A percentile compares a stretch with the other conserved stretches of the same genome.
Evolutionary conservation across 352 stramenopile genomes (phyloP).

Genomic region (Pilasporangium apinafurcum): DNA sequence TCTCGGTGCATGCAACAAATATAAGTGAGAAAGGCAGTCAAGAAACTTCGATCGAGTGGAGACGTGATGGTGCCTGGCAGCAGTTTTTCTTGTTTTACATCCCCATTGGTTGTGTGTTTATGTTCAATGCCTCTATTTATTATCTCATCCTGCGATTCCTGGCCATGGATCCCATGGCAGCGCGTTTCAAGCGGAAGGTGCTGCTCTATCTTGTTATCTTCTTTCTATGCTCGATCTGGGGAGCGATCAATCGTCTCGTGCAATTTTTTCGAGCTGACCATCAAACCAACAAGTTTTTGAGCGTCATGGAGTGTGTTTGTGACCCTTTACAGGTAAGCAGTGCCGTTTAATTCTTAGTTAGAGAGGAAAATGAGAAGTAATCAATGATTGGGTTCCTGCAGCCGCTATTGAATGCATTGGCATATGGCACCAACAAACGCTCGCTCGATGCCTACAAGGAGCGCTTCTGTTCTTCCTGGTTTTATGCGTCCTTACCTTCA

Average conservation of each 20-base stretch:
- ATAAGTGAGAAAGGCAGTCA: too few species aligned
- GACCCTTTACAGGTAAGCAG: constrained; percentile 28
- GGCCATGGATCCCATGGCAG: constrained; percentile 54
- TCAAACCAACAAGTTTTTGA: constrained; percentile 42
- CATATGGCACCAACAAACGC: constrained; percentile 68
- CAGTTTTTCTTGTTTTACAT: constrained; percentile 67
- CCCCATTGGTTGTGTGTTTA: constrained; percentile 51
- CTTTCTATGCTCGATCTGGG: constrained; percentile 74
- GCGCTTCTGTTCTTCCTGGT: constrained; percentile 56
- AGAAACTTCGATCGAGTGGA: too few species aligned
- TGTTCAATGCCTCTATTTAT: constrained; percentile 65
- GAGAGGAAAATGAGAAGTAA: too few species aligned
- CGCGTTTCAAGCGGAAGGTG: constrained; percentile 47
- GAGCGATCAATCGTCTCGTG: constrained; percentile 54
- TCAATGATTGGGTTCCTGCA: constrained; percentile 10
- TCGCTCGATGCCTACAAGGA: constrained; percentile 69
- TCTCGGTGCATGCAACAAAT: constrained; percentile 42
- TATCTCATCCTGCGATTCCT: constrained; percentile 56
- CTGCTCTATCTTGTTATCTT: constrained; percentile 61
- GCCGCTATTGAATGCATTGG: constrained; percentile 58
- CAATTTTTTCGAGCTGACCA: constrained; percentile 46
- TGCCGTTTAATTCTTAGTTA: background rate
- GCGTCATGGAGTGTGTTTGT: constrained; percentile 62
- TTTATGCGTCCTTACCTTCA: constrained; percentile 52
- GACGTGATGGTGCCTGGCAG: constrained; percentile 36